Evolutionary conservation across 768 basidiomycete species (phyloP).

Genomic region (Collybia sp.): DNA sequence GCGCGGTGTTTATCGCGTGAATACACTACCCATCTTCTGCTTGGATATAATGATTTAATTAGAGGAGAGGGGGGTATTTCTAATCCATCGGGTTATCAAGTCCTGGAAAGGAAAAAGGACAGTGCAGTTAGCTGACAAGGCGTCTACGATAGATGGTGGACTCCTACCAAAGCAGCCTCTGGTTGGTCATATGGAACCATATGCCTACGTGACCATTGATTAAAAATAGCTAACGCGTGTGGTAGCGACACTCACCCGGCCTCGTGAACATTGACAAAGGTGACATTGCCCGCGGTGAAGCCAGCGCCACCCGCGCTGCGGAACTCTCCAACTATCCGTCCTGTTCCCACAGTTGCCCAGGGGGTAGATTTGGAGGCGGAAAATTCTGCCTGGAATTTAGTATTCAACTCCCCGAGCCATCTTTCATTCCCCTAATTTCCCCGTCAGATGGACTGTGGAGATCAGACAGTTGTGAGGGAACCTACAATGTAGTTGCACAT

Average conservation of each 20-base stretch:
- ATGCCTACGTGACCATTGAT: constrained; percentile 43
- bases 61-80: constrained; percentile 40
- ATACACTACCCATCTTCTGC: no score
- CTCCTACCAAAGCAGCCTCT: constrained; percentile 71
- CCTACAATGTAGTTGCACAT: constrained; percentile 82
- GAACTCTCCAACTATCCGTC: constrained; percentile 61
- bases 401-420: constrained; percentile 66
- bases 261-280: constrained; percentile 72
- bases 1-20: background rate
- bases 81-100: constrained; percentile 56
- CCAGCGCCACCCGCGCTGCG: constrained; percentile 64
- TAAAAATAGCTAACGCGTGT: background rate
- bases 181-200: constrained; percentile 93
- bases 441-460: background rate
- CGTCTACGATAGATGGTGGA: background rate
- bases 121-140: background rate
- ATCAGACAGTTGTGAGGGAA: background rate
- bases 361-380: constrained; percentile 37
- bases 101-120: constrained; percentile 32
- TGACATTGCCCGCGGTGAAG: constrained; percentile 75
- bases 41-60: no score
- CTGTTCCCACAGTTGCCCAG: constrained; percentile 51
- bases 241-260: constrained; percentile 58
- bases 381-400: constrained; percentile 61
- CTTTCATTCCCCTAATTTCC: constrained; percentile 62